Conservation (phyloP, 2,329 filamentous ascomycete species). For the Aspergillus vadensis region DNA sequence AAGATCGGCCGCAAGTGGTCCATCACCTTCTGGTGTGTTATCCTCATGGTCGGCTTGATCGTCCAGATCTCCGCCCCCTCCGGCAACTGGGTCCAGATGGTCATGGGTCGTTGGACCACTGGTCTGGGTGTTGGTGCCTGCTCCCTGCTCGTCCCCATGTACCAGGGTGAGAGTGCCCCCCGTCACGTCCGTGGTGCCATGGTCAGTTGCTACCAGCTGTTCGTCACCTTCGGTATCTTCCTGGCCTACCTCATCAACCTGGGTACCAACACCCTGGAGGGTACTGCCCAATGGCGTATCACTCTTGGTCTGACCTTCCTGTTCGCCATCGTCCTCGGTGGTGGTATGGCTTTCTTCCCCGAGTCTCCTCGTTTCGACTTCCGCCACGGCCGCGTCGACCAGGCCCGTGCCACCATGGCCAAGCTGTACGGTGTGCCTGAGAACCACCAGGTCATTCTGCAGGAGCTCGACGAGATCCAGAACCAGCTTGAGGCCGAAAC, state of each 20-base stretch:
- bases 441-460: slow-evolving; percentile 55
- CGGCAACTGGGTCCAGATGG: slow-evolving; percentile 45
- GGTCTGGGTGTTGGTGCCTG: slow-evolving; percentile 50
- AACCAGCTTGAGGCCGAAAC: slow-evolving; percentile 58
- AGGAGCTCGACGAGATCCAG: slow-evolving; percentile 59
- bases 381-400: slow-evolving; percentile 55
- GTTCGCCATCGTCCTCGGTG: slow-evolving; percentile 57
- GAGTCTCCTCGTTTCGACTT: slow-evolving; percentile 62
- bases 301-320: slow-evolving; percentile 60
- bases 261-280: slow-evolving; percentile 41
- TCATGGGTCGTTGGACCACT: slow-evolving; percentile 47
- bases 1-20: slow-evolving; percentile 47
- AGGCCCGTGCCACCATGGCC: slow-evolving; percentile 55
- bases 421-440: slow-evolving; percentile 58
- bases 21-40: slow-evolving; percentile 43
- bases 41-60: slow-evolving; percentile 46
- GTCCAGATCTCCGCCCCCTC: slow-evolving; percentile 46
- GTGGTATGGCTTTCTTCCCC: slow-evolving; percentile 58
- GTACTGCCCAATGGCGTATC: slow-evolving; percentile 53
- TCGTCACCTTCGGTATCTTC: slow-evolving; percentile 52
- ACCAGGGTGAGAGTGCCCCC: slow-evolving; percentile 49
- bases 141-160: slow-evolving; percentile 50
- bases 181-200: slow-evolving; percentile 50
- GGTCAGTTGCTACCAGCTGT: slow-evolving; percentile 52
- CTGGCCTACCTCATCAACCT: slow-evolving; percentile 50